Base-by-base conservation (phyloP, 768 basidiomycete genomes). In the Termitomyces sp. region DNA sequence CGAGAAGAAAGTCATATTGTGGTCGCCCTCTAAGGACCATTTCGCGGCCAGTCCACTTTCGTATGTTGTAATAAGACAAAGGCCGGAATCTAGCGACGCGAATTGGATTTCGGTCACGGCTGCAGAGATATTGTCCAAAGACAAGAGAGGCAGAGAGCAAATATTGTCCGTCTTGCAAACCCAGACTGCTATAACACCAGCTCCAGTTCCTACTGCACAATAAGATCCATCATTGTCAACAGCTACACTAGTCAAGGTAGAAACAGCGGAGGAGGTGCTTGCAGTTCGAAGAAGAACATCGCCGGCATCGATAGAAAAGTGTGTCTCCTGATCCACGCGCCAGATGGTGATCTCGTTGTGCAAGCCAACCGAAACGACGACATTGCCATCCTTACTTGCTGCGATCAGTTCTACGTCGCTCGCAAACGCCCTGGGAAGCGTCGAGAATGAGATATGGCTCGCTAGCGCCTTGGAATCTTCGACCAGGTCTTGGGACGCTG, bases 371-470 rank as follows among this genome's bases (percentile, higher is more conserved):
- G 87, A 85, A 15, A 86, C 80, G 40, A 89, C 71, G 2, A 84
- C 68, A 36, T 74, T 70, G n/a, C 88, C 86, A 60, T 89, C 82
- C 46, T 74, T 75, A 64, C 87, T 92, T 1, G 83, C 70, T 1
- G 88, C 85, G 20, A 95, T 73, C 18, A 94, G 74, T 56, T 94
- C 93, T 12, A 96, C 82, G 60, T 97, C 95, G 22, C 86, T 87
- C 1, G 81, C 69, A 63, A 91, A 91, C 4, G 83, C 80, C n/a
- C 91, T 83, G n/a, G 89, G 87, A 12, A 96, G 75, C 1, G 88
- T 87, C 7, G 77, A 75, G 61, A 92, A 90, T 16, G 76, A 69
- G 2, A 88, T 66, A 13, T 75, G 65, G 23, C 68, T 72, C 50
- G 80, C 73, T 12, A 83, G 65, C 3, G 72, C 52, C 48, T 65